Conservation (phyloP, 2,329 filamentous ascomycete genomes). For the Beauveria australis region DNA sequence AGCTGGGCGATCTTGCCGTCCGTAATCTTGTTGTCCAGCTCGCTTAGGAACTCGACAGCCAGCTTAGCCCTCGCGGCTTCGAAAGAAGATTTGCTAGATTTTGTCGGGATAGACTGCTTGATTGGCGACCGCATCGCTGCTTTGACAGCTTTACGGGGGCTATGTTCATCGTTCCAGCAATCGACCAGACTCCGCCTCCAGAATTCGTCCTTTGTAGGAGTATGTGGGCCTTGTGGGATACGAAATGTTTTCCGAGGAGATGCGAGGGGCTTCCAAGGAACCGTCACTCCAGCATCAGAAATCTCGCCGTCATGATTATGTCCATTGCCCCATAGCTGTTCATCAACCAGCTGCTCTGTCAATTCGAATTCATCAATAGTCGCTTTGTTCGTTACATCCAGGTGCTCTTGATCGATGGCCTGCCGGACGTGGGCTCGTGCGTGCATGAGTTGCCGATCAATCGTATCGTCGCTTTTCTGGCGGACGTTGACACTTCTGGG, state of each 20-base stretch:
- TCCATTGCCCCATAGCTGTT: not conserved
- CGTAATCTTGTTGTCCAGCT: conserved; percentile 62
- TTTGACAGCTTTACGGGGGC: conserved; percentile 36
- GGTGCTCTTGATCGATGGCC: not conserved
- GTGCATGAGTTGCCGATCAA: not conserved
- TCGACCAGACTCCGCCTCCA: conserved; percentile 53
- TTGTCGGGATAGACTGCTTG: conserved; percentile 28
- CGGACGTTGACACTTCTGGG: not conserved
- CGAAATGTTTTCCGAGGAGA: conserved; percentile 24
- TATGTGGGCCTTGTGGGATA: conserved; percentile 47
- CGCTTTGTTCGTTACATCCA: not conserved
- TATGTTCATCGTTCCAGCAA: conserved; percentile 57
- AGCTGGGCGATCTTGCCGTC: conserved; percentile 50
- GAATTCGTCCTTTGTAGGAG: conserved; percentile 47
- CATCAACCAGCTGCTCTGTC: not conserved
- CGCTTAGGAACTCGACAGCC: conserved; percentile 54
- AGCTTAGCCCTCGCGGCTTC: conserved; percentile 52
- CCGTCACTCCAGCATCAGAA: not conserved
- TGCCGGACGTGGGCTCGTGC: not conserved
- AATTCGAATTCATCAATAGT: not conserved
- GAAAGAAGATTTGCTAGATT: conserved; percentile 49
- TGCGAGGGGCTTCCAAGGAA: conserved; percentile 14
- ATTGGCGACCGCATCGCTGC: conserved; percentile 19
- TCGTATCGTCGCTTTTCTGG: not conserved
- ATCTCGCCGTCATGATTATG: not conserved